Conservation (phyloP, 176 grass and related monocot genomes). For the Juncus effusus region DNA sequence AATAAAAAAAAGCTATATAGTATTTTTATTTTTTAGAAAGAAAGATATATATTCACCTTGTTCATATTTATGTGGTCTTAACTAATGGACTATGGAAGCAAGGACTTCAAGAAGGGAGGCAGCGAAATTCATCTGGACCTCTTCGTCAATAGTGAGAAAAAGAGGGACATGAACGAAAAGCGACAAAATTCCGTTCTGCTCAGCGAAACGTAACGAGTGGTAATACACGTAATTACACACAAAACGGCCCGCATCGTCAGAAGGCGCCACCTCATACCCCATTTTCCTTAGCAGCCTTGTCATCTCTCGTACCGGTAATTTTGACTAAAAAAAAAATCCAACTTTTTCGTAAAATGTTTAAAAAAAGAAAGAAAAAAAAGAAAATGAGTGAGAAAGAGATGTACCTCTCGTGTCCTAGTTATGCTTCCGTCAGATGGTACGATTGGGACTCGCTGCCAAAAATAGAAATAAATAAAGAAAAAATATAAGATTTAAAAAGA, state of each 20-base stretch:
- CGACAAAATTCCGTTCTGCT: slow-evolving; percentile 70
- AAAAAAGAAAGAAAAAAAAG: background rate
- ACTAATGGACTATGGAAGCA: slow-evolving; percentile 23
- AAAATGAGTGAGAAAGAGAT: background rate
- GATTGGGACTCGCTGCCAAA: slow-evolving; percentile 61
- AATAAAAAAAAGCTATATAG: no score
- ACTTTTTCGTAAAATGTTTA: background rate
- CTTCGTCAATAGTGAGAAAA: slow-evolving; percentile 76
- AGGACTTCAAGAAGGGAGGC: slow-evolving; percentile 71
- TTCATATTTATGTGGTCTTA: background rate
- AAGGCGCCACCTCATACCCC: slow-evolving; percentile 75
- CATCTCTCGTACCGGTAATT: slow-evolving; percentile 62
- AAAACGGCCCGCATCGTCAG: slow-evolving; percentile 80
- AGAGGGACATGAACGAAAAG: slow-evolving; percentile 96
- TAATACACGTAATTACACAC: slow-evolving; percentile 98
- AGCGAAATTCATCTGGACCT: slow-evolving; percentile 84
- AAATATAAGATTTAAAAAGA: background rate
- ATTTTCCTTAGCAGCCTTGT: slow-evolving; percentile 60
- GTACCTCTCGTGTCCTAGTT: slow-evolving; percentile 66
- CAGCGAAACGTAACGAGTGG: slow-evolving; percentile 78
- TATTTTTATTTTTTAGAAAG: background rate
- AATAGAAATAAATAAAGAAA: slow-evolving; percentile 29
- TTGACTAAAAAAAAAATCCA: slow-evolving; percentile 39
- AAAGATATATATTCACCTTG: slow-evolving; percentile 13
- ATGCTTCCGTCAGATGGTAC: slow-evolving; percentile 81